Base-by-base conservation (phyloP, 2,329 filamentous ascomycete species). In the Davidsoniella neocaledoniae region DNA sequence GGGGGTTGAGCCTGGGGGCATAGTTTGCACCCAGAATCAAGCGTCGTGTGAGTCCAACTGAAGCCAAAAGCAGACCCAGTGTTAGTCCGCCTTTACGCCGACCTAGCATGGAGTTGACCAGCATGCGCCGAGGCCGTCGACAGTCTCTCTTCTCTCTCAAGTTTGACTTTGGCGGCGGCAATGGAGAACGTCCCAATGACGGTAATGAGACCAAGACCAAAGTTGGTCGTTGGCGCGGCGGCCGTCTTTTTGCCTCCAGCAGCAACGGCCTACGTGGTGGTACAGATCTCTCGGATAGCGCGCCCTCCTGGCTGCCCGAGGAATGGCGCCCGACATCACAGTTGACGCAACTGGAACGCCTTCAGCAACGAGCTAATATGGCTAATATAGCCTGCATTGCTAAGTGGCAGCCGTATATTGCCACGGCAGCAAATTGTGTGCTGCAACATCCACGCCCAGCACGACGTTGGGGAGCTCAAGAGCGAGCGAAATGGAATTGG, bases 11-110 rank as follows among this genome's bases (percentile, higher is more conserved):
- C 38, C 41, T 49, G 48, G 48, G 48, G 29, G 38, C 48, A 25
- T 49, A 44, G 48, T 49, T 49, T 37, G 40, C 40, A 23, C 41
- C 48, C 48, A 42, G 41, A 42, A 42, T n/a, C 29, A 49, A 49
- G 40, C 48, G 41, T 9, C 43, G 14, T 25, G 36, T 17, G 36
- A 49, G 26, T 38, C 23, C 12, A 17, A 14, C 40, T 7, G 17
- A 42, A n/a, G 25, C 7, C 8, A 16, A 25, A 17, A 43, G 43
- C 7, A 16, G 10, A 2, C 12, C 17, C 26, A n/a, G n/a, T 19
- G 19, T 23, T 36, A 43, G 29, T 10, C 8, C 29, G 16, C n/a
- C 44, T 33, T 33, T 9, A 12, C 29, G 9, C 29, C 29, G 29
- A 12, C 29, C 29, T 12, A 33, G 29, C 41, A 49, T 44, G 29